Conservation (phyloP, 129 eudicot species). For the Helichrysum umbraculigerum region DNA sequence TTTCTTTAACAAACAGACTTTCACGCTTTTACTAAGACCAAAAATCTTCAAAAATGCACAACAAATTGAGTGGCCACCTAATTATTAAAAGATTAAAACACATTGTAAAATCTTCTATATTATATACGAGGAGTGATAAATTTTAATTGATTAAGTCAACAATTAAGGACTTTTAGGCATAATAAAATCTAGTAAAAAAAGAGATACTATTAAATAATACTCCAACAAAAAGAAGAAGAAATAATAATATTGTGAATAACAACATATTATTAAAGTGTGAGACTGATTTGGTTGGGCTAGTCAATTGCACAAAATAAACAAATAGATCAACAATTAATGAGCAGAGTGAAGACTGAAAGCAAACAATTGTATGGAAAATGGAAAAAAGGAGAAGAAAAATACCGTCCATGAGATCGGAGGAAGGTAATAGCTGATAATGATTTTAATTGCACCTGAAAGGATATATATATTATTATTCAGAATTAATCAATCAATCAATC, state of each 20-base stretch:
- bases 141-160: no score
- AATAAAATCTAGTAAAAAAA: no score
- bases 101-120: not conserved
- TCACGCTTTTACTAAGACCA: not conserved
- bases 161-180: no score
- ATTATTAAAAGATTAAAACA: not conserved
- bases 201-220: no score
- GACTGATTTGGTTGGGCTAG: not conserved
- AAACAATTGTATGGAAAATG: not conserved
- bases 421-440: slow-evolving; percentile 26
- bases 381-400: slow-evolving; percentile 11
- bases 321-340: not conserved
- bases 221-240: no score
- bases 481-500: not conserved
- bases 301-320: not conserved
- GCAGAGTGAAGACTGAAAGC: no score
- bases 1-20: not conserved
- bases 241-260: no score
- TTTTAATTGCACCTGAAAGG: slow-evolving; percentile 35
- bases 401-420: slow-evolving; percentile 43
- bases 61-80: not conserved
- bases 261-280: no score
- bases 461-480: not conserved
- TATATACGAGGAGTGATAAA: no score
- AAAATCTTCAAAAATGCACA: not conserved